Conservation (phyloP, 108 stramenopile species). For the Fistulifera solaris region DNA sequence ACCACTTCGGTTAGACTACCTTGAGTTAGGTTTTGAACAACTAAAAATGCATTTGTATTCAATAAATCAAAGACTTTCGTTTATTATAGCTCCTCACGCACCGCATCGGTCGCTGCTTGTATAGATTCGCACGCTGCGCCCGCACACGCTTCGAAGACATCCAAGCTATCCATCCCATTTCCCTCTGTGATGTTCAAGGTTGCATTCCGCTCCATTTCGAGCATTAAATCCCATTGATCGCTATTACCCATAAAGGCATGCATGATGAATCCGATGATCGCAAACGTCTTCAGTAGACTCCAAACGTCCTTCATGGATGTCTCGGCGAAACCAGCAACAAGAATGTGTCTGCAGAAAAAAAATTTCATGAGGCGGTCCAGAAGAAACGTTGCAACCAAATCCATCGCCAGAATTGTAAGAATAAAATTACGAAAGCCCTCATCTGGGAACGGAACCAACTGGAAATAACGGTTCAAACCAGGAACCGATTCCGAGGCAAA, state of each 20-base stretch:
- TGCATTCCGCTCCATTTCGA: conserved; percentile 59
- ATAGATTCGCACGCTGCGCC: conserved; percentile 9
- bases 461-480: conserved; percentile 92
- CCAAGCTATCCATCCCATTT: conserved; percentile 19
- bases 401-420: conserved; percentile 63
- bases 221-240: conserved; percentile 67
- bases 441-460: conserved; percentile 95
- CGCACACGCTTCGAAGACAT: conserved; percentile 1
- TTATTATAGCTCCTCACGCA: neutral
- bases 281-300: conserved; percentile 49
- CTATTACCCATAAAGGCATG: conserved; percentile 75
- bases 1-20: too few species aligned
- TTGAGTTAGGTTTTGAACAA: too few species aligned
- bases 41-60: too few species aligned
- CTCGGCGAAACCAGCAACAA: conserved; percentile 85
- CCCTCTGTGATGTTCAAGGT: conserved; percentile 25
- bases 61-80: too few species aligned
- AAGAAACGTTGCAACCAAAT: conserved; percentile 72
- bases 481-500: conserved; percentile 84
- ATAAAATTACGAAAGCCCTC: conserved; percentile 85
- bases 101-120: conserved; percentile 7
- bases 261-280: conserved; percentile 69
- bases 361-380: conserved; percentile 91
- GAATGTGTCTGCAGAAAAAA: conserved; percentile 83
- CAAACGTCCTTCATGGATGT: conserved; percentile 83